A percentile compares a stretch with the other conserved stretches of the same genome.
Conservation (phyloP, 306 rosid species). For the Cucumis melo region DNA sequence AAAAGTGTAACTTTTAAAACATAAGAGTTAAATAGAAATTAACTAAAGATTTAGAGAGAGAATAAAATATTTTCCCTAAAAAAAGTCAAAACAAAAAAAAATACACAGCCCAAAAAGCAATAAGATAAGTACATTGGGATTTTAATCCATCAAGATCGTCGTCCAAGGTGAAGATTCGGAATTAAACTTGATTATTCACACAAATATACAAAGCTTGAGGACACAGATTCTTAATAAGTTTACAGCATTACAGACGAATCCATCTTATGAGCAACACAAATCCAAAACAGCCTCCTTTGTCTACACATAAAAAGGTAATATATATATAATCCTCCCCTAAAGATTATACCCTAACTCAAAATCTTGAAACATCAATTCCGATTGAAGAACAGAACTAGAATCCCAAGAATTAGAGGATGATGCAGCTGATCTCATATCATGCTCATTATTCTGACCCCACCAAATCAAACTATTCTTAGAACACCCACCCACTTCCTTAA, state of each 20-base stretch:
- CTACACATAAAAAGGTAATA: not conserved
- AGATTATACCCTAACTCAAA: slow-evolving; percentile 57
- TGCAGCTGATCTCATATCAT: slow-evolving; percentile 42
- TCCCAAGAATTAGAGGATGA: slow-evolving; percentile 60
- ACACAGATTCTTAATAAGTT: not conserved
- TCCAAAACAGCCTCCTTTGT: slow-evolving; percentile 6
- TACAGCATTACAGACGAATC: not conserved
- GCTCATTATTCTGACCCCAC: slow-evolving; percentile 62
- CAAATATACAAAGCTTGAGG: slow-evolving; percentile 39
- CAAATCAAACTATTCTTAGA: slow-evolving; percentile 48
- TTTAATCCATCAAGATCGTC: not conserved
- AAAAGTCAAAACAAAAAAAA: no score
- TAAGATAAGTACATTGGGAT: not conserved
- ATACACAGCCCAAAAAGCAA: no score
- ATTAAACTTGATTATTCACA: slow-evolving; percentile 40
- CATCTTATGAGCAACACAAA: slow-evolving; percentile 35
- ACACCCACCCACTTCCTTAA: slow-evolving; percentile 39
- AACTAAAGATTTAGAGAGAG: no score
- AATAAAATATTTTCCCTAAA: no score
- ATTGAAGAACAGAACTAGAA: slow-evolving; percentile 45
- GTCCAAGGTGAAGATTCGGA: not conserved
- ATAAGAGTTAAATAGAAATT: no score
- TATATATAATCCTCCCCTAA: slow-evolving; percentile 9
- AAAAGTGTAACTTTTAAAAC: no score
- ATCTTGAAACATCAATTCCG: slow-evolving; percentile 52